Base-by-base conservation (phyloP, 2,329 filamentous ascomycete species). In the Grosmannia penicillata region DNA sequence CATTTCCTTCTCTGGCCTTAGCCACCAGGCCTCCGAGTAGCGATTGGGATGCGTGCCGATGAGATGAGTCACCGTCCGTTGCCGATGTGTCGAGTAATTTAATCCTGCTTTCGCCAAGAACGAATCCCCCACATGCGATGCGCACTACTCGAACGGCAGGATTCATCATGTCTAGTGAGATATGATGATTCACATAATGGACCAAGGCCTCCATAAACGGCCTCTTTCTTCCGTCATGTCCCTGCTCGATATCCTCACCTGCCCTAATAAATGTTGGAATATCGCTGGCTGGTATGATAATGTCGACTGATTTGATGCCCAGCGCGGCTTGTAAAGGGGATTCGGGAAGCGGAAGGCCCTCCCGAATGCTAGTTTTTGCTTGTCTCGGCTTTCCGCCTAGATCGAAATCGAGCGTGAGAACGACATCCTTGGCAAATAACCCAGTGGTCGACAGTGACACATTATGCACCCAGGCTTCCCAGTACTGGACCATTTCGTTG, bases 91-190 rank as follows among this genome's bases (percentile, higher is more conserved):
- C 33, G 30, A 63, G 60, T 13, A 72, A 51, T 51, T 75, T 75
- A 17, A 75, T 36, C 22, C 68, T 57, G 10, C 56, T 63, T 43
- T 72, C 69, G 0, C 66, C 65, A 10, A 75, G 53, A 27, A 67
- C 64, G 40, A 75, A 76, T 0, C 68, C 70, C 1, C 63, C 65
- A 42, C 70, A 75, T 0, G 68, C 68, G 22, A 75, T 59, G 44
- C 70, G 69, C 11, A 56, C 56, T 19, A 75, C 53, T 2, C 61
- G 55, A 4, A 74, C 69, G n/a, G 62, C 58, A 0, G 70, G 66
- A 45, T 75, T 69, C 39, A 70, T 68, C 45, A 75, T 46, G 47
- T 75, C 60, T 13, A 76, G 51, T 0, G 65, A 68, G 6, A 74
- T 56, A 43, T 75, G 69, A n/a, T 62, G 56, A 39, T 63, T 53